phyloP scores from a whole-genome alignment of 768 basidiomycete genomes.

The Kockovaella imperatae region DNA sequence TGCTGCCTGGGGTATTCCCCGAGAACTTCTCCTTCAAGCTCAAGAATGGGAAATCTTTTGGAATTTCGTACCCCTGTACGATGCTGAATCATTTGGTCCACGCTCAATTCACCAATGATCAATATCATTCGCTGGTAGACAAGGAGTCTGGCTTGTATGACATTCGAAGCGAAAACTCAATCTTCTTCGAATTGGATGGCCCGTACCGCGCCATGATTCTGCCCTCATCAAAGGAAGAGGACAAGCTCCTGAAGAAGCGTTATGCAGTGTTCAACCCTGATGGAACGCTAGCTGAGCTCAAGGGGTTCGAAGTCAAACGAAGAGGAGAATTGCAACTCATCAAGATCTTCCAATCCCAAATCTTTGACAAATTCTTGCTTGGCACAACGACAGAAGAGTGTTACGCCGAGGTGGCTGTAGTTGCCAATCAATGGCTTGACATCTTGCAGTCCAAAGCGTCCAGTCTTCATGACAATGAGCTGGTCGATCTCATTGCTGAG shows the following conservation, averaged over 20 bases:
- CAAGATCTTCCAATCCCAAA: conserved; percentile 98
- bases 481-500: conserved; percentile 96
- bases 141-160: conserved; percentile 73
- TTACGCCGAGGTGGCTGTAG: conserved; percentile 82
- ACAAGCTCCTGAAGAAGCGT: conserved; percentile 94
- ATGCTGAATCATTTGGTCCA: conserved; percentile 99
- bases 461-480: conserved; percentile 78
- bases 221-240: conserved; percentile 97
- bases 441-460: conserved; percentile 80
- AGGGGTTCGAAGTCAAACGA: conserved; percentile 98
- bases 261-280: conserved; percentile 99
- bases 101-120: conserved; percentile 90
- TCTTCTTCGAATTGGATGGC: conserved; percentile 98
- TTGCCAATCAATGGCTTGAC: conserved; percentile 96
- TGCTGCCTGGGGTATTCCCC: conserved; percentile 95
- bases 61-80: conserved; percentile 93
- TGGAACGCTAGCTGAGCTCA: conserved; percentile 92
- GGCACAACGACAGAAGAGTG: conserved; percentile 91
- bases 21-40: conserved; percentile 97
- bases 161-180: conserved; percentile 90
- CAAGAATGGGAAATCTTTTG: conserved; percentile 72
- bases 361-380: conserved; percentile 94
- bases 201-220: conserved; percentile 99
- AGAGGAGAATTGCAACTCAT: conserved; percentile 95
- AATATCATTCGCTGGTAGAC: conserved; percentile 83